A percentile compares a stretch with the other conserved stretches of the same genome.
phyloP scores from a whole-genome alignment of 2,329 filamentous ascomycete species.

The Aspergillus ochraceoroseus region DNA sequence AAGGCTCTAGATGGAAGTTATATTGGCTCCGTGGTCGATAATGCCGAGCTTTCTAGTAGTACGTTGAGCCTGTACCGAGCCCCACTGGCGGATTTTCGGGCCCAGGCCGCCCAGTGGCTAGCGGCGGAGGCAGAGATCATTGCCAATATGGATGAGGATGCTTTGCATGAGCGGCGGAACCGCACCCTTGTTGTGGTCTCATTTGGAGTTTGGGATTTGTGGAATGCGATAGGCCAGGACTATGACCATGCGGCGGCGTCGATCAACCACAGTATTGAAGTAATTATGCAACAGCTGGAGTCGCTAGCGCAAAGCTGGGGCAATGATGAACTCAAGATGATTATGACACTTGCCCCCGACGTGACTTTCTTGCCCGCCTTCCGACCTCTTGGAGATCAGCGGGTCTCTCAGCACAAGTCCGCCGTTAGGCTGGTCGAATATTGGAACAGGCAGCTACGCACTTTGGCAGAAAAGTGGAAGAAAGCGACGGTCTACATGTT shows the following conservation, averaged over 20 bases:
- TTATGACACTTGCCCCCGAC: constrained; percentile 38
- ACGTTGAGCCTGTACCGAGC: constrained; percentile 25
- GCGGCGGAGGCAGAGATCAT: constrained; percentile 29
- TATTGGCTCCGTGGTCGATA: constrained; percentile 34
- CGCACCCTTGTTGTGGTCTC: constrained; percentile 36
- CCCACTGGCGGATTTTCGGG: constrained; percentile 35
- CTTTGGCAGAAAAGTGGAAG: constrained; percentile 31
- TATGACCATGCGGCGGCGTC: constrained; percentile 26
- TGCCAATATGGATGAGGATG: constrained; percentile 21
- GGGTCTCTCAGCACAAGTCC: constrained; percentile 30
- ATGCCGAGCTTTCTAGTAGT: constrained; percentile 27
- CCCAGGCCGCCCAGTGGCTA: constrained; percentile 36
- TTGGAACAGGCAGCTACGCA: constrained; percentile 35
- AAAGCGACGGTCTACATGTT: constrained; percentile 37
- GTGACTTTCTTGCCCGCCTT: constrained; percentile 41
- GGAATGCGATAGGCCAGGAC: constrained; percentile 31
- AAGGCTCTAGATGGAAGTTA: constrained; percentile 25
- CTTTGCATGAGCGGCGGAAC: constrained; percentile 24
- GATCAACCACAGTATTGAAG: constrained; percentile 30
- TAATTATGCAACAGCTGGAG: constrained; percentile 33
- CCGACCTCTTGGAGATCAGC: constrained; percentile 21
- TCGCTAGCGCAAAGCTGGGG: constrained; percentile 29
- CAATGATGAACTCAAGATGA: constrained; percentile 31
- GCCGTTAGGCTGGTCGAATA: constrained; percentile 31
- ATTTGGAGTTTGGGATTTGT: constrained; percentile 41